Percentiles rank a stretch among this genome's conserved stretches.
These are phyloP conservation scores for Lyophyllum decastes DNA, from an alignment of 768 basidiomycete species.

Conservation along the genomic window DNA sequence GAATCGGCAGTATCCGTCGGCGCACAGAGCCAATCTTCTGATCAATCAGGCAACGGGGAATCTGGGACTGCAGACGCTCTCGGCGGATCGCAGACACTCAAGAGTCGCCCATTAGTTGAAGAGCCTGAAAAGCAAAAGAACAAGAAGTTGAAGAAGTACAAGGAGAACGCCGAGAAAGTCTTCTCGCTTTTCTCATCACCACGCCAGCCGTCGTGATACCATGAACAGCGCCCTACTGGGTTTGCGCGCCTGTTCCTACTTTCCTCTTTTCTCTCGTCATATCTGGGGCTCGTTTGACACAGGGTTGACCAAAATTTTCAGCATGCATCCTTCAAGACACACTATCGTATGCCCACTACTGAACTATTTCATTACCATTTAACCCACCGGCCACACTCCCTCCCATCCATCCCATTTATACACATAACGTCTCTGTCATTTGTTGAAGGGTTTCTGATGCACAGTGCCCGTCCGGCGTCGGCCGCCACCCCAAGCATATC, in stretches of 20 bases:
- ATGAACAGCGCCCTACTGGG: slow-evolving; percentile 5
- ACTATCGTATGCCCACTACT: slow-evolving; percentile 22
- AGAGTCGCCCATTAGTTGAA: slow-evolving; percentile 30
- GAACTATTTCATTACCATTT: slow-evolving; percentile 32
- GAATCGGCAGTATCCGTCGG: slow-evolving; percentile 78
- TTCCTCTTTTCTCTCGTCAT: slow-evolving; percentile 8
- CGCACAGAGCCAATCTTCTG: slow-evolving; percentile 70
- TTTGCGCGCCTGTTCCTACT: slow-evolving; percentile 5
- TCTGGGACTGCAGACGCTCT: slow-evolving; percentile 23
- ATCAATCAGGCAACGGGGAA: slow-evolving; percentile 62
- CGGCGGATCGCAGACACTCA: slow-evolving; percentile 11
- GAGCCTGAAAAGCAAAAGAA: slow-evolving; percentile 64
- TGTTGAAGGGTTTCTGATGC: slow-evolving; percentile 6
- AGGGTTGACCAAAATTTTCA: slow-evolving; percentile 12
- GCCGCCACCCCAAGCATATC: slow-evolving; percentile 5
- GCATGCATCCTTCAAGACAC: slow-evolving; percentile 17
- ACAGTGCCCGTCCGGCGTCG: not conserved
- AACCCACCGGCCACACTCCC: slow-evolving; percentile 21
- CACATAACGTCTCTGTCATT: slow-evolving; percentile 11
- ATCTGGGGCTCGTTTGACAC: slow-evolving; percentile 8
- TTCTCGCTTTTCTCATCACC: slow-evolving; percentile 81
- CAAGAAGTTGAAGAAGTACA: slow-evolving; percentile 84
- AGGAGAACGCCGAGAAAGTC: slow-evolving; percentile 85
- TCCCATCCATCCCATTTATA: slow-evolving; percentile 17
- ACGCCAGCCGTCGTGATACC: slow-evolving; percentile 40